Conservation (phyloP, 169 alveolate genomes). For the Cryptosporidium sp. region DNA sequence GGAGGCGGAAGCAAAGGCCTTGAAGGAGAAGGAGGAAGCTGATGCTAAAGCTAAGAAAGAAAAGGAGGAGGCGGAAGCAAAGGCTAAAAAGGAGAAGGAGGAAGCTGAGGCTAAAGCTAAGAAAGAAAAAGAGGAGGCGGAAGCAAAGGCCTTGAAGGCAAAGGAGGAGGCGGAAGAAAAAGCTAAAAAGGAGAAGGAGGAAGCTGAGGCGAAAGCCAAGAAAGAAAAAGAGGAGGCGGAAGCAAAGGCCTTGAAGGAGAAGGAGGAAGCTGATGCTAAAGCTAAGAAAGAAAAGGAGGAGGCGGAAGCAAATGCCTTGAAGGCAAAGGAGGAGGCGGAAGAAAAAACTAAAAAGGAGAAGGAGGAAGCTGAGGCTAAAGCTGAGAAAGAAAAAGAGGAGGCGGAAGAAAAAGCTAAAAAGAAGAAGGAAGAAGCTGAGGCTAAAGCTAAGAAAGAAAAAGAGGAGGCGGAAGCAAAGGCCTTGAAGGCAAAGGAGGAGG, state of each 20-base stretch:
- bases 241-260: constrained; percentile 25
- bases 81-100: constrained; percentile 8
- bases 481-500: too few relatives aligned
- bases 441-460: constrained; percentile 8
- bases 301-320: too few relatives aligned
- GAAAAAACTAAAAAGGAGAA: constrained; percentile 17
- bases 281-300: neutral
- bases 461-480: constrained; percentile 13
- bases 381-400: constrained; percentile 29
- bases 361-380: constrained; percentile 18
- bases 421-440: constrained; percentile 14
- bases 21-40: constrained; percentile 8
- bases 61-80: neutral
- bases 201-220: constrained; percentile 23
- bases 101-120: constrained; percentile 23
- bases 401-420: neutral
- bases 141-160: constrained; percentile 36
- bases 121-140: constrained; percentile 31
- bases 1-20: too few relatives aligned
- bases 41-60: constrained; percentile 33
- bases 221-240: constrained; percentile 20
- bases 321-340: constrained; percentile 13
- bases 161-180: constrained; percentile 31
- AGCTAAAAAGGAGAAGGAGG: neutral
- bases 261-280: neutral